Evolutionary conservation across 345 rosid genomes (phyloP).

Genomic region (Ailanthus altissimus): DNA sequence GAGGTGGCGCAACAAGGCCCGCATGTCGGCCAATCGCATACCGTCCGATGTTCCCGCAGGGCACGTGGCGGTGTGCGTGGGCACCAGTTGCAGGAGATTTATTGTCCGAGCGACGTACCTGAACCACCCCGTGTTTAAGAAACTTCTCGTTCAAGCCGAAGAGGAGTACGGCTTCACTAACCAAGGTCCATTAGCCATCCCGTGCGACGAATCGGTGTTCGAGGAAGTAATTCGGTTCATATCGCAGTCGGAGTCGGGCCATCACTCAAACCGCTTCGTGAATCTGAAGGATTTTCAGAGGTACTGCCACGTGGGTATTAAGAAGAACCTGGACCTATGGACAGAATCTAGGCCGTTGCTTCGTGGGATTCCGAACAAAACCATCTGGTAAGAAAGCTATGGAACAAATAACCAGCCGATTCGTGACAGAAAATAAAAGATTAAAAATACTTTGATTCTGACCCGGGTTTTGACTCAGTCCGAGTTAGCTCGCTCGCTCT

Average conservation of each 20-base stretch:
- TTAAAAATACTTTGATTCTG: constrained; percentile 20
- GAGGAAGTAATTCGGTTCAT: constrained; percentile 74
- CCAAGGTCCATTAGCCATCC: constrained; percentile 83
- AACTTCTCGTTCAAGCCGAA: constrained; percentile 70
- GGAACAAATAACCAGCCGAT: not conserved
- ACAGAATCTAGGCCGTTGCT: constrained; percentile 84
- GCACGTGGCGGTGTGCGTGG: constrained; percentile 86
- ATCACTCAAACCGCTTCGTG: constrained; percentile 43
- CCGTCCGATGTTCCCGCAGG: constrained; percentile 95
- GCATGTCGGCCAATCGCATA: constrained; percentile 53
- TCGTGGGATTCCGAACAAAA: constrained; percentile 49
- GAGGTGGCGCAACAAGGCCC: constrained; percentile 88
- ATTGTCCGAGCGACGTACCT: constrained; percentile 86
- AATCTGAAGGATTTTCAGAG: constrained; percentile 61
- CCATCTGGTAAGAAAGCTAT: constrained; percentile 39
- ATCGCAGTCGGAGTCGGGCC: constrained; percentile 60
- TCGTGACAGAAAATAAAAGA: not conserved
- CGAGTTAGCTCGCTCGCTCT: constrained; percentile 18
- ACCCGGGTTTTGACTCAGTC: constrained; percentile 41
- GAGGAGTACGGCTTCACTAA: constrained; percentile 83
- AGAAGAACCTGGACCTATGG: constrained; percentile 52
- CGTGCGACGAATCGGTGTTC: constrained; percentile 85
- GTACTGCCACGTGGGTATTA: constrained; percentile 54
- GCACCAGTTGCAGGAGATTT: constrained; percentile 60
- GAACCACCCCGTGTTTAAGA: constrained; percentile 82